These are phyloP conservation scores for Beauveria scarabaeidicola DNA, from an alignment of 2,329 filamentous ascomycete species.

Conservation along the genomic window DNA sequence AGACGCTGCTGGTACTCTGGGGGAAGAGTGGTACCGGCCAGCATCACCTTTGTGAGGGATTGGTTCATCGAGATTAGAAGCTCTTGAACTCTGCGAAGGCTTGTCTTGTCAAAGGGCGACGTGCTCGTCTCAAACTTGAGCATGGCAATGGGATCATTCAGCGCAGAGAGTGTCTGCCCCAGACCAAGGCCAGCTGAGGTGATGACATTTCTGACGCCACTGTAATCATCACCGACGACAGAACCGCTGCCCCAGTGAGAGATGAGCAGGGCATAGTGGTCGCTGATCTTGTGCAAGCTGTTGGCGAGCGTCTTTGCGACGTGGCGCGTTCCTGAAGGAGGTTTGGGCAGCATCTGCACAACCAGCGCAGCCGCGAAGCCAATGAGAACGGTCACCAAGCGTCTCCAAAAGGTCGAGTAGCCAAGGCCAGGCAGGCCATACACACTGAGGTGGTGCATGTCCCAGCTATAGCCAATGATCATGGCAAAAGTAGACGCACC, in stretches of 20 bases:
- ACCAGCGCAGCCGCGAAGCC: slow-evolving; percentile 34
- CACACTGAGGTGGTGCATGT: slow-evolving; percentile 30
- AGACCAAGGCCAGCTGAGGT: slow-evolving; percentile 18
- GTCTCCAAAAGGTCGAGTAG: slow-evolving; percentile 40
- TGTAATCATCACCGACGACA: slow-evolving; percentile 14
- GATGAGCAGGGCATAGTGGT: slow-evolving; percentile 40
- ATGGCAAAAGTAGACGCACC: slow-evolving; percentile 31
- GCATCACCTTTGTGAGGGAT: slow-evolving; percentile 23
- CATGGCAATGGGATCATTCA: slow-evolving; percentile 20
- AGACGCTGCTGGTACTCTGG: slow-evolving; percentile 32
- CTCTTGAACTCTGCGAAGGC: slow-evolving; percentile 22
- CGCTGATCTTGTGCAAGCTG: slow-evolving; percentile 31
- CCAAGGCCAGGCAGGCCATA: slow-evolving; percentile 40
- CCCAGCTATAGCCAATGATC: slow-evolving; percentile 39
- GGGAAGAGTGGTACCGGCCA: slow-evolving; percentile 29
- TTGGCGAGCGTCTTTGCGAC: slow-evolving; percentile 37
- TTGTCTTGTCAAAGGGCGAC: slow-evolving; percentile 23
- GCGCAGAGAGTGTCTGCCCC: slow-evolving; percentile 19
- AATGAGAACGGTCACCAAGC: slow-evolving; percentile 34
- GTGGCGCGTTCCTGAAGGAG: slow-evolving; percentile 37
- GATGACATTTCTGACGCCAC: slow-evolving; percentile 21
- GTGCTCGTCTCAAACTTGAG: slow-evolving; percentile 24
- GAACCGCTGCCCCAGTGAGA: slow-evolving; percentile 32
- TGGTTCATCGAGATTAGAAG: slow-evolving; percentile 27
- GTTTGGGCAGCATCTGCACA: slow-evolving; percentile 38